A percentile compares a stretch with the other conserved stretches of the same genome.
These are phyloP conservation scores for Evernia prunastri DNA, from an alignment of 495 filamentous ascomycete genomes.

Conservation along the genomic window DNA sequence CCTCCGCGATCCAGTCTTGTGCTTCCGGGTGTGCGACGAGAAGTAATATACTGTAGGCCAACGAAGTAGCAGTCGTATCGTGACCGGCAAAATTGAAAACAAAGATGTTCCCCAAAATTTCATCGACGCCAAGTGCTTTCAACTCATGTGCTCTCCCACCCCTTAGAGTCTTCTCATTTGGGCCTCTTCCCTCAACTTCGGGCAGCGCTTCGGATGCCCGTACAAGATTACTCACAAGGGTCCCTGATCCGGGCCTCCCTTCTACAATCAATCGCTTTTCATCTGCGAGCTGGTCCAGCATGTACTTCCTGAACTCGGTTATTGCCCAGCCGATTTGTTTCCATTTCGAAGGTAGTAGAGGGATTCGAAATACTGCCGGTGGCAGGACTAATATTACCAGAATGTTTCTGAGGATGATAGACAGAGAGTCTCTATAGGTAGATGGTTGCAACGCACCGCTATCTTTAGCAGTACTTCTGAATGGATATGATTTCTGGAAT, in stretches of 20 bases:
- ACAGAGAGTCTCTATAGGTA: slow-evolving; percentile 29
- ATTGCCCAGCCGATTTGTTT: background rate
- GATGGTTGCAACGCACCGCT: slow-evolving; percentile 13
- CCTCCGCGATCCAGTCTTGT: slow-evolving; percentile 39
- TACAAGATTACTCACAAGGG: background rate
- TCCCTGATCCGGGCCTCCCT: background rate
- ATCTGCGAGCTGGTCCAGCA: background rate
- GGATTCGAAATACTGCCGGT: background rate
- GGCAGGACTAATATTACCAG: background rate
- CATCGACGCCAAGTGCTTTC: slow-evolving; percentile 27
- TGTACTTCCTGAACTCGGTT: background rate
- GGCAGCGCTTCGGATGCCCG: background rate
- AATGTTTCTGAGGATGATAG: slow-evolving; percentile 17
- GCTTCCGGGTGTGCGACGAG: slow-evolving; percentile 37
- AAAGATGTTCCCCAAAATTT: slow-evolving; percentile 46
- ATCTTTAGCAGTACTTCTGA: slow-evolving; percentile 27
- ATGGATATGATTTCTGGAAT: slow-evolving; percentile 34
- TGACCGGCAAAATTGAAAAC: slow-evolving; percentile 47
- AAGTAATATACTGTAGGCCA: slow-evolving; percentile 38
- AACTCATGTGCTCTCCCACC: background rate
- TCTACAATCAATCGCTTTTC: background rate
- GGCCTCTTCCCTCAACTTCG: background rate
- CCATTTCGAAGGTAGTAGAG: background rate
- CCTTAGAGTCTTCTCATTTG: background rate
- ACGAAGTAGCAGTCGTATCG: slow-evolving; percentile 43